Conservation (phyloP, 169 alveolate species). For the Miamiensis avidus region DNA sequence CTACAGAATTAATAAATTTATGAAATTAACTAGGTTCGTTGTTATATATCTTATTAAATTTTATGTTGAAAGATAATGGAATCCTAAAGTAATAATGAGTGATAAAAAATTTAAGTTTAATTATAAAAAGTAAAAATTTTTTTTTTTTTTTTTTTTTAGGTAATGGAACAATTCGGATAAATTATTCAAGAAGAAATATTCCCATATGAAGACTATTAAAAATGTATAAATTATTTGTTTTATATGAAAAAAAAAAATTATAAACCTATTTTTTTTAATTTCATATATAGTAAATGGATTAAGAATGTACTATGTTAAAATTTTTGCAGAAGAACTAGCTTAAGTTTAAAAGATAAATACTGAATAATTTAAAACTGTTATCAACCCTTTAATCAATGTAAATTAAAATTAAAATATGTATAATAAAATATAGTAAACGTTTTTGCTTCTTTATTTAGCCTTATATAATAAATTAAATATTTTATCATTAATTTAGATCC, state of each 20-base stretch:
- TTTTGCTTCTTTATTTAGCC: neutral
- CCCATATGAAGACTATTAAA: too few relatives aligned
- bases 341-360: neutral
- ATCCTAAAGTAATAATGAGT: neutral
- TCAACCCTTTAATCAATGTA: neutral
- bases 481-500: neutral
- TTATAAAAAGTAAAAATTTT: too few relatives aligned
- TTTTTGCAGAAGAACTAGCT: neutral
- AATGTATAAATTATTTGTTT: neutral
- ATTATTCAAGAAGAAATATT: too few relatives aligned
- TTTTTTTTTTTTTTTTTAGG: too few relatives aligned
- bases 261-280: too few relatives aligned
- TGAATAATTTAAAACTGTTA: neutral
- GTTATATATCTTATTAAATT: neutral
- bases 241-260: too few relatives aligned
- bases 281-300: neutral
- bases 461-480: too few relatives aligned
- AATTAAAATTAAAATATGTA: too few relatives aligned
- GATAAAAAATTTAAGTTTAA: neutral
- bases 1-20: conserved; percentile 23
- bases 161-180: too few relatives aligned
- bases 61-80: conserved; percentile 4
- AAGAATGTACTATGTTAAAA: neutral
- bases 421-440: neutral
- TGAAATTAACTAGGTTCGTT: conserved; percentile 5